phyloP scores from a whole-genome alignment of 352 stramenopile species.

The Chloridella minuta region DNA sequence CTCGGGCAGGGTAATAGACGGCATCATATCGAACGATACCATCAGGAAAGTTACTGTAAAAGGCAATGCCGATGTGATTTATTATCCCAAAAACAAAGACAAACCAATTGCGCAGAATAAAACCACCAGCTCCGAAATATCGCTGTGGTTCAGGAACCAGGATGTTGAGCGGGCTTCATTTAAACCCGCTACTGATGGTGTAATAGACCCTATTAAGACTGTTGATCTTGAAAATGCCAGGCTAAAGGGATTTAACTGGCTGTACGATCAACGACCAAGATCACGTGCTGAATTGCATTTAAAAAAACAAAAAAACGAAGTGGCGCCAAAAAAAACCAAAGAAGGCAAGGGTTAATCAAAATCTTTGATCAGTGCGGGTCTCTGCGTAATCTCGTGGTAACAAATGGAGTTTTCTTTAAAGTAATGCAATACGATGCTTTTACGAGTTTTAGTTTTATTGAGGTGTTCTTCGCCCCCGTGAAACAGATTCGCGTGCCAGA shows the following conservation, averaged over 20 bases:
- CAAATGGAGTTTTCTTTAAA: too few species aligned
- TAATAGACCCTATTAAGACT: background rate
- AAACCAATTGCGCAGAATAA: background rate
- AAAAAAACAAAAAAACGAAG: too few species aligned
- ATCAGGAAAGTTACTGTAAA: background rate
- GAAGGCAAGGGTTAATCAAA: too few species aligned
- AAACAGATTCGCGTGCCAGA: too few species aligned
- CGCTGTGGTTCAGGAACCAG: background rate
- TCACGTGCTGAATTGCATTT: background rate
- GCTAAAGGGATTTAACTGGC: background rate
- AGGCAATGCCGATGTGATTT: background rate
- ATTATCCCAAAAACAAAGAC: background rate
- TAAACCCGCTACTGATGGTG: background rate
- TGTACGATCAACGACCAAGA: background rate
- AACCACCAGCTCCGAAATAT: background rate
- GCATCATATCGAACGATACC: background rate
- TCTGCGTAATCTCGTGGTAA: too few species aligned
- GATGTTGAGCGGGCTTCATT: background rate
- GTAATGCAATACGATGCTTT: too few species aligned
- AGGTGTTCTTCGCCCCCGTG: too few species aligned
- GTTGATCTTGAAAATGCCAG: background rate
- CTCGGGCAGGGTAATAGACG: background rate
- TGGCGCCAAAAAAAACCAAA: too few species aligned
- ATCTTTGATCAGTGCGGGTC: too few species aligned
- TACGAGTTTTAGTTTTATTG: too few species aligned